These are phyloP conservation scores for Crithidia expoeki DNA, from an alignment of 208 protist genomes.

Conservation along the genomic window DNA sequence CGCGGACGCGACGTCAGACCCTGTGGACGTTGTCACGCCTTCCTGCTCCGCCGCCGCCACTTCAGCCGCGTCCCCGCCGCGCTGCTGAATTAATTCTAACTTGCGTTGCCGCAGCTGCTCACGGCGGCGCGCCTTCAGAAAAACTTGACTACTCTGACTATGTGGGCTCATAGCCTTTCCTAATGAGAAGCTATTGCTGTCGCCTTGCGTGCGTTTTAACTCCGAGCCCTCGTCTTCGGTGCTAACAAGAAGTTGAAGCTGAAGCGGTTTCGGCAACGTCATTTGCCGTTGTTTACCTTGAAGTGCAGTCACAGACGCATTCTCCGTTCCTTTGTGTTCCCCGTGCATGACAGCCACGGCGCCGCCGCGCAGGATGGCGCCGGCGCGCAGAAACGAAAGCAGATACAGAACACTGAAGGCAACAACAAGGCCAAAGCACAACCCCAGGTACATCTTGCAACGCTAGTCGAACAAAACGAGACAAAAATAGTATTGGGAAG, in stretches of 20 bases:
- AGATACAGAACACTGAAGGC: slow-evolving; percentile 31
- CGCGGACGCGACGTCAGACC: slow-evolving; percentile 14
- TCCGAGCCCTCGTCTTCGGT: not conserved
- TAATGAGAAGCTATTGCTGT: not conserved
- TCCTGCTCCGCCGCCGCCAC: slow-evolving; percentile 4
- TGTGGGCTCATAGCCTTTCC: slow-evolving; percentile 2
- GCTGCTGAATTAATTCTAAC: slow-evolving; percentile 13
- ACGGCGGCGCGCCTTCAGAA: slow-evolving; percentile 10
- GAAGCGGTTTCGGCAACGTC: not conserved
- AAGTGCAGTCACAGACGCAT: slow-evolving; percentile 2
- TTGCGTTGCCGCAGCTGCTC: not conserved
- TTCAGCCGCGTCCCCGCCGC: slow-evolving; percentile 4
- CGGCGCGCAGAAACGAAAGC: slow-evolving; percentile 40
- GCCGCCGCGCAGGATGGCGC: slow-evolving; percentile 32
- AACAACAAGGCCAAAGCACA: slow-evolving; percentile 22
- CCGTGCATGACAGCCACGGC: slow-evolving; percentile 10
- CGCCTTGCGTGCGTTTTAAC: not conserved
- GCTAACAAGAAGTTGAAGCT: not conserved
- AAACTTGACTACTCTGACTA: slow-evolving; percentile 18
- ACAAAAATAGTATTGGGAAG: slow-evolving; percentile 8
- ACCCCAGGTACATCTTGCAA: not conserved
- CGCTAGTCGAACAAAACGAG: not conserved
- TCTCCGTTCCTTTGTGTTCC: not conserved
- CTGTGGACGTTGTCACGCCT: slow-evolving; percentile 3
- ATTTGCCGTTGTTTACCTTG: not conserved